Conservation (phyloP, 2,329 filamentous ascomycete species). For the Westerdykella sp. region DNA sequence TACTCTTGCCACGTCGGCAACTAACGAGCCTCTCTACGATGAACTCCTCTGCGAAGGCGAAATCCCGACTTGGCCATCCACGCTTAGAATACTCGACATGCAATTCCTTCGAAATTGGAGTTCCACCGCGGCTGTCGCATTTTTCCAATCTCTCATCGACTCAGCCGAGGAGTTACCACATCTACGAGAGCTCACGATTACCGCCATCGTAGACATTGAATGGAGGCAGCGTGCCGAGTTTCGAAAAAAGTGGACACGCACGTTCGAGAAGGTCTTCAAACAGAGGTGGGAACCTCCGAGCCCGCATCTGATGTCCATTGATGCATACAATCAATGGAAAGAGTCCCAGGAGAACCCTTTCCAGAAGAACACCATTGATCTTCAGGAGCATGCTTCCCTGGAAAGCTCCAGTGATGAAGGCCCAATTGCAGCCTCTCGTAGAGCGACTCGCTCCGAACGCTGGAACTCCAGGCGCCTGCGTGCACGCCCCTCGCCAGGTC, state of each 20-base stretch:
- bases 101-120: conserved; percentile 72
- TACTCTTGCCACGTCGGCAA: conserved; percentile 59
- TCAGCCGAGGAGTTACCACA: conserved; percentile 59
- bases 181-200: conserved; percentile 63
- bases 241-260: conserved; percentile 69
- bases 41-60: conserved; percentile 57
- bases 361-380: not conserved
- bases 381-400: not conserved
- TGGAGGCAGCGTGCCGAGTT: conserved; percentile 81
- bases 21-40: conserved; percentile 70
- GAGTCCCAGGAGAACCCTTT: conserved; percentile 4
- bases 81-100: conserved; percentile 65
- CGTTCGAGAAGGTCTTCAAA: conserved; percentile 61
- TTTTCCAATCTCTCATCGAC: conserved; percentile 73
- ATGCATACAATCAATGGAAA: conserved; percentile 40
- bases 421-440: not conserved
- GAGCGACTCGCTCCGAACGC: not conserved
- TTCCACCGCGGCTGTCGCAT: conserved; percentile 62
- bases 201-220: conserved; percentile 65
- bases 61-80: conserved; percentile 70
- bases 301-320: conserved; percentile 38
- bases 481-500: too few relatives aligned
- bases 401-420: not conserved
- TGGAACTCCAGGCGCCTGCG: not conserved
- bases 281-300: conserved; percentile 44